Evolutionary conservation across 1,284 basidiomycete species (phyloP).

Genomic region (Heterobasidion occidentale): DNA sequence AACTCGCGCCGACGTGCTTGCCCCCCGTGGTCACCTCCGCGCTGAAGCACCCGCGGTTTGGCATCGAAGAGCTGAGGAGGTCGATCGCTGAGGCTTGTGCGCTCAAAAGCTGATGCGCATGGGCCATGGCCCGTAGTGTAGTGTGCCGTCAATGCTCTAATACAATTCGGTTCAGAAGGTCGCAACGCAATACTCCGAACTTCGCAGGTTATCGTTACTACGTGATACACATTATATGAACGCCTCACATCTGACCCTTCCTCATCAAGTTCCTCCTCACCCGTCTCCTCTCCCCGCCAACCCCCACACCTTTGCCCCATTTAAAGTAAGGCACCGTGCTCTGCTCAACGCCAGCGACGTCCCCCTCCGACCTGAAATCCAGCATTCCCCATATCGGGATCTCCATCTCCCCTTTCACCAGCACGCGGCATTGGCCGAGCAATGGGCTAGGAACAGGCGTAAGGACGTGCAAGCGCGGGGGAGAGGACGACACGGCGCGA

Average conservation of each 20-base stretch:
- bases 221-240: neutral
- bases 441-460: constrained; percentile 56
- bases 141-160: too few relatives aligned
- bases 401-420: constrained; percentile 85
- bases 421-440: constrained; percentile 34
- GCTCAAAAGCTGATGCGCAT: neutral
- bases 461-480: constrained; percentile 53
- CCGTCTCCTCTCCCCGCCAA: constrained; percentile 64
- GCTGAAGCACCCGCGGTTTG: constrained; percentile 38
- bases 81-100: neutral
- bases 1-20: constrained; percentile 52
- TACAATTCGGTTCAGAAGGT: too few relatives aligned
- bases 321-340: constrained; percentile 75
- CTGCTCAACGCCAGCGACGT: constrained; percentile 48
- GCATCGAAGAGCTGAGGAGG: constrained; percentile 45
- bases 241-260: constrained; percentile 55
- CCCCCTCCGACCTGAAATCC: constrained; percentile 50
- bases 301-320: constrained; percentile 60
- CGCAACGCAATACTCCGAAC: too few relatives aligned
- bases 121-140: too few relatives aligned
- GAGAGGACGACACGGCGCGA: constrained; percentile 42
- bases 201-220: too few relatives aligned
- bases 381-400: constrained; percentile 84
- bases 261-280: constrained; percentile 88
- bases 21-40: constrained; percentile 54